Base-by-base conservation (phyloP, 371 early-diverging fungal genomes). In the Mucor racemosus region DNA sequence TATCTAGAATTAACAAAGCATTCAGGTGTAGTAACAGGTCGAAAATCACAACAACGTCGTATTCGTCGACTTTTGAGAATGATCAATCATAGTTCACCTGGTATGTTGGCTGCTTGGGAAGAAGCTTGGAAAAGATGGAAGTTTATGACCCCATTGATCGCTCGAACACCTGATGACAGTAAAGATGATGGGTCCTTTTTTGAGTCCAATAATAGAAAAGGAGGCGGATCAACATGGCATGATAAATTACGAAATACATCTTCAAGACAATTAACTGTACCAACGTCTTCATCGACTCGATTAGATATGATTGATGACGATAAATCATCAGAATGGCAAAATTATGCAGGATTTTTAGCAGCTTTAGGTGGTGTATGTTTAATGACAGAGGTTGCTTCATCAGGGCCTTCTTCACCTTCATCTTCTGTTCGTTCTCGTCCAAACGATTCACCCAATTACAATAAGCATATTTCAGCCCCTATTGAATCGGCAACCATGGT, bases 41-140 rank as follows among this genome's bases (percentile, higher is more conserved):
- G 87, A 17, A 83, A 88, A 59, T 90, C 88, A 3, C 86, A 89
- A 64, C 94, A 95, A 68, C 89, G 92, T 68, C 85, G 89, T 3
- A 82, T 92, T 33, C 84, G 94, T 19, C 85, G 83, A 44, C 68
- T 91, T 5, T 72, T 95, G 34, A 83, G 92, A 7, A 78, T 83
- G 59, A 79, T 89, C 54, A 77, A 80, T 19, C 79, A 78, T 31
- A 89, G 88, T 7, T 90, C 93, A 0, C 84, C 88, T 8, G 93
- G 93, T n/a, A 89, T 88, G 67, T 72, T 92, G 57, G 89, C 87
- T 2, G 94, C 92, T 6, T 94, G 93, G 92, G 92, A 92, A 71
- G 94, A 95, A 64, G 86, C 90, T 1, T 94, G 90, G 72, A 82
- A 84, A 54, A 79, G 91, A 21, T 95, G 95, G 94, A 86, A 85